Conservation (phyloP, 2,329 filamentous ascomycete species). For the Eutypella sp. region DNA sequence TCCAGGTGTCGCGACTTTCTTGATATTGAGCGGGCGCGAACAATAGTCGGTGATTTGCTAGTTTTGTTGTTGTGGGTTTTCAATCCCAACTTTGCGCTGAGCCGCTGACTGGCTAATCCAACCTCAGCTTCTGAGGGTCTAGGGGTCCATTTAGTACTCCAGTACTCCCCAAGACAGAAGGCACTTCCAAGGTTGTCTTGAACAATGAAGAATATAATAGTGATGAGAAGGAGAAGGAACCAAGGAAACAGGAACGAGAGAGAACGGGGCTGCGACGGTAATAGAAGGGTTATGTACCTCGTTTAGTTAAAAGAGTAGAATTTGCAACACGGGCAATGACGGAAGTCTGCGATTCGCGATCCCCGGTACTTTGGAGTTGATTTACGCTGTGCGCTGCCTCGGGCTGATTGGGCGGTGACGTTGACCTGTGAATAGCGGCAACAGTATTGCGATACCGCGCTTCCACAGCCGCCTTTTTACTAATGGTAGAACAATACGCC, state of each 20-base stretch:
- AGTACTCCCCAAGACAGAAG: no score
- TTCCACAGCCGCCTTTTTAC: background rate
- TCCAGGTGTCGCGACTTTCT: conserved; percentile 32
- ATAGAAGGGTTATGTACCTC: background rate
- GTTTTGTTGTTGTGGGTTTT: conserved; percentile 18
- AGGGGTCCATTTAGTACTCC: conserved; percentile 14
- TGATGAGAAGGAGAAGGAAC: conserved; percentile 3
- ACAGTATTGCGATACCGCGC: background rate
- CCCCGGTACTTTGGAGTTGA: background rate
- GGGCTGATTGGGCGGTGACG: background rate
- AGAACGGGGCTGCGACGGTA: background rate
- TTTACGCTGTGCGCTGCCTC: background rate
- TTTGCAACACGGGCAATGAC: background rate
- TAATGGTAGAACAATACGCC: background rate
- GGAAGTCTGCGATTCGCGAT: background rate
- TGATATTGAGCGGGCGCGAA: conserved; percentile 34
- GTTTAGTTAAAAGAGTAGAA: no score
- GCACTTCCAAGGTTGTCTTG: no score
- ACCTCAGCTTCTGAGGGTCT: conserved; percentile 14
- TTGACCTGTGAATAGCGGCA: background rate
- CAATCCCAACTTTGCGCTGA: conserved; percentile 24
- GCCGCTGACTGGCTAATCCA: conserved; percentile 27
- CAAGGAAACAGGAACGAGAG: background rate
- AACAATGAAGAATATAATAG: conserved; percentile 2
- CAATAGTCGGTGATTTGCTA: conserved; percentile 50